Conservation (phyloP, 257 asterid genomes). For the Cordia subcordata region DNA sequence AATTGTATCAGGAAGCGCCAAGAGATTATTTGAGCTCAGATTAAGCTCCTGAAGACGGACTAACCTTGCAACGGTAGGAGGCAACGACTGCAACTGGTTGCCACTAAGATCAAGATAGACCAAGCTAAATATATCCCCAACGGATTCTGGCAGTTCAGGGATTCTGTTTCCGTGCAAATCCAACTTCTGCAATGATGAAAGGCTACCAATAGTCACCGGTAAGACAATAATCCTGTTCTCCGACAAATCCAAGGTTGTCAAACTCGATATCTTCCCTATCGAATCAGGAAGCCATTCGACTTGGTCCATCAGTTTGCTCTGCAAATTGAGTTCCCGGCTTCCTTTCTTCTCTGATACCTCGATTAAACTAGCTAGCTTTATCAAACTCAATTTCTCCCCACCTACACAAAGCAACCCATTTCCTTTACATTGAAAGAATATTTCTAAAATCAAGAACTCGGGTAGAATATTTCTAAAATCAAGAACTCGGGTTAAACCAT, state of each 20-base stretch:
- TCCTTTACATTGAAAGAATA: conserved; percentile 1
- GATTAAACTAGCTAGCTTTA: conserved; percentile 78
- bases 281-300: conserved; percentile 97
- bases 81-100: conserved; percentile 60
- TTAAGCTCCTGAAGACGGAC: conserved; percentile 65
- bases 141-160: conserved; percentile 53
- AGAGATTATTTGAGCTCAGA: conserved; percentile 70
- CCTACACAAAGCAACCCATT: conserved; percentile 41
- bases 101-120: conserved; percentile 58
- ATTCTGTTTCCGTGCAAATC: conserved; percentile 61
- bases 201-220: conserved; percentile 62
- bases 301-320: conserved; percentile 61
- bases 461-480: background rate
- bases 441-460: background rate
- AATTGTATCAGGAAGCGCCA: conserved; percentile 58
- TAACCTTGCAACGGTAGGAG: conserved; percentile 48
- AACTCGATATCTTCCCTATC: conserved; percentile 64
- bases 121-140: conserved; percentile 72
- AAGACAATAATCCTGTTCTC: conserved; percentile 60
- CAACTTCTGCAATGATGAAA: conserved; percentile 51
- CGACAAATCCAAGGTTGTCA: conserved; percentile 63
- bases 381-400: conserved; percentile 68
- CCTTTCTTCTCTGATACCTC: conserved; percentile 80
- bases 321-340: conserved; percentile 48
- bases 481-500: background rate